These are phyloP conservation scores for Ascosphaera pollenicola DNA, from an alignment of 2,329 filamentous ascomycete species.

Conservation along the genomic window DNA sequence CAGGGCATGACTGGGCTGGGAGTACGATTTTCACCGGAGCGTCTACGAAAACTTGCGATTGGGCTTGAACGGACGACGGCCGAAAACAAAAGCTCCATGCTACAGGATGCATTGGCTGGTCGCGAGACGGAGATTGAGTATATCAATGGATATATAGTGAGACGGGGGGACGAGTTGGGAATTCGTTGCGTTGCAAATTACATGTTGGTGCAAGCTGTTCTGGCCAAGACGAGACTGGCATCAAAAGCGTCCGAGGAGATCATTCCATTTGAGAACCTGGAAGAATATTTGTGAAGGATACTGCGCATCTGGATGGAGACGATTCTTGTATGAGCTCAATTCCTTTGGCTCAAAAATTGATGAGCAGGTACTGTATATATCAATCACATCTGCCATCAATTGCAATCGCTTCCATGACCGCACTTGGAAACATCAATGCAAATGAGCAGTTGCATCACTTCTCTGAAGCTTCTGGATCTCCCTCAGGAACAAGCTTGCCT, in stretches of 20 bases:
- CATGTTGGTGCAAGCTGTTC: slow-evolving; percentile 49
- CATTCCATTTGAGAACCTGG: slow-evolving; percentile 12
- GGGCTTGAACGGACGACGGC: slow-evolving; percentile 32
- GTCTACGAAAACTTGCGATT: slow-evolving; percentile 38
- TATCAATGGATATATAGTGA: slow-evolving; percentile 72
- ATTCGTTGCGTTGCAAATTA: slow-evolving; percentile 52
- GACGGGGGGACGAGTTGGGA: slow-evolving; percentile 47
- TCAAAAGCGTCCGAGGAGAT: slow-evolving; percentile 11
- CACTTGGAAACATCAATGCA: neutral
- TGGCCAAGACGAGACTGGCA: slow-evolving; percentile 38
- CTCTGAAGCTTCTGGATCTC: slow-evolving; percentile 21
- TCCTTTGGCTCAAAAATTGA: too few species aligned
- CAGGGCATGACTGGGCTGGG: slow-evolving; percentile 36
- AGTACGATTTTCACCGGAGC: slow-evolving; percentile 35
- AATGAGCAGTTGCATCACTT: slow-evolving; percentile 5
- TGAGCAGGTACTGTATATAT: too few species aligned
- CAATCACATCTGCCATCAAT: too few species aligned
- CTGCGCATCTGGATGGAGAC: too few species aligned
- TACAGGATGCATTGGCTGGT: slow-evolving; percentile 39
- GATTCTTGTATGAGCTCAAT: too few species aligned
- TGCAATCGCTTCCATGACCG: too few species aligned
- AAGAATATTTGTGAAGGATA: neutral
- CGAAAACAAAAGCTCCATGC: slow-evolving; percentile 42
- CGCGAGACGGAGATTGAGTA: slow-evolving; percentile 55
- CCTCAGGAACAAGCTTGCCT: slow-evolving; percentile 54